A percentile compares a stretch with the other conserved stretches of the same genome.
These are phyloP conservation scores for Hondaea fermentalgiana DNA, from an alignment of 108 stramenopile species.

Conservation along the genomic window DNA sequence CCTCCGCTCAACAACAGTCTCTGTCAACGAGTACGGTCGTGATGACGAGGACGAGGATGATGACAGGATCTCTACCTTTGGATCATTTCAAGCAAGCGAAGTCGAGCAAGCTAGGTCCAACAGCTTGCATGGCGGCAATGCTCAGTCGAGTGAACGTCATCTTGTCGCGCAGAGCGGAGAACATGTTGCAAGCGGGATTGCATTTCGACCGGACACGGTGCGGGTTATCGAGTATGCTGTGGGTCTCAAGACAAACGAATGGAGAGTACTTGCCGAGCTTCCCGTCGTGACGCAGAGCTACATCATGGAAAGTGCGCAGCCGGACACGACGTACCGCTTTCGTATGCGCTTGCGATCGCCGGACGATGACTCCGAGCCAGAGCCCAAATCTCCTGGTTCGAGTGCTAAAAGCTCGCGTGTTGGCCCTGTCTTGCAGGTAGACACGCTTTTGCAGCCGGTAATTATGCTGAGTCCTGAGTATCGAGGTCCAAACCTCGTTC, in stretches of 20 bases:
- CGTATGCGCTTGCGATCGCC: not conserved
- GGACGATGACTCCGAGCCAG: not conserved
- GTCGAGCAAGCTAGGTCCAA: not conserved
- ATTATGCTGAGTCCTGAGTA: not conserved
- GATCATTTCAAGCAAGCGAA: not conserved
- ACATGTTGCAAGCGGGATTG: not conserved
- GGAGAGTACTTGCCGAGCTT: not conserved
- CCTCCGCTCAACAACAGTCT: not conserved
- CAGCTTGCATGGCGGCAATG: not conserved
- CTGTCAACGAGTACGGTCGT: not conserved
- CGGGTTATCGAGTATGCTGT: not conserved
- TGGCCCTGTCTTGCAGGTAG: not conserved
- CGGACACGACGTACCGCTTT: not conserved
- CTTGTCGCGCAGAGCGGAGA: not conserved
- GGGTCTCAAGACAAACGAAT: not conserved
- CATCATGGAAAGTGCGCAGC: not conserved
- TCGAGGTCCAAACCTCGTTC: constrained; percentile 30
- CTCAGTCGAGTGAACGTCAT: not conserved
- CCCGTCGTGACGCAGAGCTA: not conserved
- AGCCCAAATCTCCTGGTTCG: not conserved
- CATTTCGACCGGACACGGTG: not conserved
- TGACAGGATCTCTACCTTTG: not conserved
- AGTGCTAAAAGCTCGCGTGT: not conserved
- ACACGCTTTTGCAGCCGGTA: not conserved
- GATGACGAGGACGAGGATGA: not conserved